A percentile compares a stretch with the other conserved stretches of the same genome.
Conservation (phyloP, 1,284 basidiomycete genomes). For the Ceraceosorus bombacis region DNA sequence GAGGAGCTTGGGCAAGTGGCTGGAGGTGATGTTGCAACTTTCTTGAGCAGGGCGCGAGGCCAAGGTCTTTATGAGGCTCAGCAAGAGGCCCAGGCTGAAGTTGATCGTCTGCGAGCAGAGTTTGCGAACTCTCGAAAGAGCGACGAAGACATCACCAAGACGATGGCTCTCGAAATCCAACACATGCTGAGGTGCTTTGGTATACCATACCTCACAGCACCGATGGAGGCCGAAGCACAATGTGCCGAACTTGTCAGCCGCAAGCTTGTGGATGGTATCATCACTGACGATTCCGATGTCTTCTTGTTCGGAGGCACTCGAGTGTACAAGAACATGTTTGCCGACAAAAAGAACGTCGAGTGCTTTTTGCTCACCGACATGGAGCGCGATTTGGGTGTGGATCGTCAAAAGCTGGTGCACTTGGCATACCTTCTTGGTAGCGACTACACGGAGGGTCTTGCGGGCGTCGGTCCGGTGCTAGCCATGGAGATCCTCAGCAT, state of each 20-base stretch:
- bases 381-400: slow-evolving; percentile 76
- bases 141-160: slow-evolving; percentile 86
- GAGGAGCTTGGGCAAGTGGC: slow-evolving; percentile 29
- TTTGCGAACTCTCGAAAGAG: slow-evolving; percentile 81
- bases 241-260: slow-evolving; percentile 83
- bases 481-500: slow-evolving; percentile 66
- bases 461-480: slow-evolving; percentile 87
- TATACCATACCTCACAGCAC: slow-evolving; percentile 95
- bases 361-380: slow-evolving; percentile 82
- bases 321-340: slow-evolving; percentile 99
- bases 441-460: slow-evolving; percentile 94
- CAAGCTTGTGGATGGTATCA: slow-evolving; percentile 87
- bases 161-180: slow-evolving; percentile 95
- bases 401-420: slow-evolving; percentile 75
- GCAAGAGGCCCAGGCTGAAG: slow-evolving; percentile 85
- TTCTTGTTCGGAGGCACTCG: slow-evolving; percentile 91
- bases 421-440: slow-evolving; percentile 90
- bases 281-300: slow-evolving; percentile 98
- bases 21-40: slow-evolving; percentile 74
- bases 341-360: slow-evolving; percentile 95
- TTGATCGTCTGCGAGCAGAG: slow-evolving; percentile 70
- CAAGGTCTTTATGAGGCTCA: slow-evolving; percentile 56
- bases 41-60: slow-evolving; percentile 74
- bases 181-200: slow-evolving; percentile 75
- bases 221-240: slow-evolving; percentile 97